Evolutionary conservation across 148 eudicot species (phyloP), one percentile per base, ranked within the genome.

Genomic region (Polygonum maritimum): DNA sequence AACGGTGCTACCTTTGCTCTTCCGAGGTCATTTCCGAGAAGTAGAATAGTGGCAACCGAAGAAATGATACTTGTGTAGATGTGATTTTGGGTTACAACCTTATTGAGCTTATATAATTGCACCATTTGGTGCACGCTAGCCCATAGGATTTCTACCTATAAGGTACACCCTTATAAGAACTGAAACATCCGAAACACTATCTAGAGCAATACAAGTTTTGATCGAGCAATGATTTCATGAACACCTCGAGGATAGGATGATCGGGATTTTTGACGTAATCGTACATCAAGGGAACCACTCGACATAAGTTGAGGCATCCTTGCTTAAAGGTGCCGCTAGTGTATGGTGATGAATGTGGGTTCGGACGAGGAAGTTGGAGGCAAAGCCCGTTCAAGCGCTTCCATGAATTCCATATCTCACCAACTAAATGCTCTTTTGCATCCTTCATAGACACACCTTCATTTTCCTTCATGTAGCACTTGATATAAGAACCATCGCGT

Each of bases 1-100:
- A 41, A 54, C n/a, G n/a, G 7, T 0, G 12, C 12, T 65, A 65
- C 71, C 71, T 65, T 65, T 0, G 71, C 44, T 15, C 44, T 16
- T 35, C 71, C 71, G 36, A 65, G 71, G 36, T 65, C 71, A 65
- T 65, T 65, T n/a, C 71, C 41, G 2, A 65, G 71, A 36, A 44
- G 71, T 15, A 65, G 19, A 35, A 65, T 65, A 0, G 44, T 7
- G 44, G 71, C 71, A 3, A 65, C 39, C 1, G 44, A 36, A 65
- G 44, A 35, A n/a, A 65, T 36, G 44, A 65, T 36, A 36, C 21
- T 65, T 15, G 71, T 65, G 71, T 36, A 65, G 21, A 65, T 31
- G 7, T 63, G 16, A 18, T 35, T n/a, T n/a, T n/a, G n/a, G n/a
- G n/a, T n/a, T n/a, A n/a, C n/a, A n/a, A n/a, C n/a, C n/a, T n/a